phyloP scores from a whole-genome alignment of 2,329 filamentous ascomycete genomes.

The Dactylellina parvicollis region DNA sequence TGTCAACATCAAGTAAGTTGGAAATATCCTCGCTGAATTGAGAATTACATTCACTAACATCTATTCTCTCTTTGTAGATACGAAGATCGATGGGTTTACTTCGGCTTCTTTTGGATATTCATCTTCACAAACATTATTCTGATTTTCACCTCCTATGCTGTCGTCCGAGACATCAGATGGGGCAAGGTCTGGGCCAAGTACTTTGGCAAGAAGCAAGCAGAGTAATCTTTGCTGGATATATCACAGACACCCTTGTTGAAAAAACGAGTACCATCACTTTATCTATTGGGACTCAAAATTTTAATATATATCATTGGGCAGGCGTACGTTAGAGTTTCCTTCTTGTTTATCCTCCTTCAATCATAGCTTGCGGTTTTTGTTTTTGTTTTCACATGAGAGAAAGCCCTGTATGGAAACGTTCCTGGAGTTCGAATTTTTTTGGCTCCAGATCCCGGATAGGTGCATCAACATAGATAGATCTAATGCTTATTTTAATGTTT shows the following conservation, averaged over 20 bases:
- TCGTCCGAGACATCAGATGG: constrained; percentile 57
- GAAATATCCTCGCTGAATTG: not conserved
- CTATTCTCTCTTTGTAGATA: constrained; percentile 29
- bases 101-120: constrained; percentile 57
- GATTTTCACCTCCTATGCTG: constrained; percentile 55
- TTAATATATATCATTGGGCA: constrained; percentile 9
- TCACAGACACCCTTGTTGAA: too few species aligned
- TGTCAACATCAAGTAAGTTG: constrained; percentile 63
- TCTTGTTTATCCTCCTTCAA: not conserved
- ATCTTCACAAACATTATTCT: constrained; percentile 56
- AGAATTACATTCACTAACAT: not conserved
- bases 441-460: too few species aligned
- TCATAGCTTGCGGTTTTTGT: not conserved
- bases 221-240: constrained; percentile 3
- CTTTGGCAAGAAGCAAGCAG: constrained; percentile 45
- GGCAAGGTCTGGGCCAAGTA: constrained; percentile 54
- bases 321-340: constrained; percentile 4
- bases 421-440: too few species aligned
- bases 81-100: constrained; percentile 56
- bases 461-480: too few species aligned
- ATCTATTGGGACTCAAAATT: too few species aligned
- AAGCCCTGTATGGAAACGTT: too few species aligned
- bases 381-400: not conserved
- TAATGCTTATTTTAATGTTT: too few species aligned
- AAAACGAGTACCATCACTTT: too few species aligned